Conservation (phyloP, 768 basidiomycete genomes). For the Tubosaeta sp. region DNA sequence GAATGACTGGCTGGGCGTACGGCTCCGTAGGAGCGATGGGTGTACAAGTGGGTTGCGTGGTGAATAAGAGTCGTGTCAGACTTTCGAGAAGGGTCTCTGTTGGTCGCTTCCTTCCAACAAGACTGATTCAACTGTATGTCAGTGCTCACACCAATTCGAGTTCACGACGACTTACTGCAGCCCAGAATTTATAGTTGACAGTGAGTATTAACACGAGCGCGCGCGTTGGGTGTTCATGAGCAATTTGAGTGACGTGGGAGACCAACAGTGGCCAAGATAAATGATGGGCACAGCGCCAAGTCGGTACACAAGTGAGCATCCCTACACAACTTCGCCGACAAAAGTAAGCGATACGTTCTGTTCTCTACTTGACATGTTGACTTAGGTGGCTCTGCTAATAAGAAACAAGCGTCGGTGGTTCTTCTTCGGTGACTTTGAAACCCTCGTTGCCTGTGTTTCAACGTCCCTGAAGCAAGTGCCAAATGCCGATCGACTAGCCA, state of each 20-base stretch:
- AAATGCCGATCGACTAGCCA: no score
- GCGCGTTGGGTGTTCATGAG: conserved; percentile 15
- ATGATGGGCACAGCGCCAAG: neutral
- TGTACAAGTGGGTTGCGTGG: conserved; percentile 4
- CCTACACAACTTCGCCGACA: neutral
- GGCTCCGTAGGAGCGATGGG: conserved; percentile 5
- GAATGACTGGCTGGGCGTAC: conserved; percentile 6
- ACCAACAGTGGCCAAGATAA: neutral
- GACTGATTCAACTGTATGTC: neutral
- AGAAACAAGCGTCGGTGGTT: no score
- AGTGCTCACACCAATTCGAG: neutral
- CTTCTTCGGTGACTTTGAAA: neutral
- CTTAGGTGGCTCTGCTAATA: no score
- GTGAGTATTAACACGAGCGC: conserved; percentile 6
- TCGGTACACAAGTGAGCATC: neutral
- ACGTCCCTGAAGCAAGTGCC: neutral
- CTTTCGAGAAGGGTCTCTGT: neutral
- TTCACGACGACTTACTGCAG: conserved; percentile 13
- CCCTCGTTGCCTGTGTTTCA: neutral
- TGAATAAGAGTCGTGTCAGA: conserved; percentile 12
- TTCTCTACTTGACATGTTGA: no score
- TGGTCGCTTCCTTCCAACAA: conserved; percentile 2
- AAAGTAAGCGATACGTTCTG: neutral
- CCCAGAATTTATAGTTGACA: neutral
- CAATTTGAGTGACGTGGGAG: conserved; percentile 20